Base-by-base conservation (phyloP, 2,329 filamentous ascomycete genomes). In the Bipolaris victoriae region DNA sequence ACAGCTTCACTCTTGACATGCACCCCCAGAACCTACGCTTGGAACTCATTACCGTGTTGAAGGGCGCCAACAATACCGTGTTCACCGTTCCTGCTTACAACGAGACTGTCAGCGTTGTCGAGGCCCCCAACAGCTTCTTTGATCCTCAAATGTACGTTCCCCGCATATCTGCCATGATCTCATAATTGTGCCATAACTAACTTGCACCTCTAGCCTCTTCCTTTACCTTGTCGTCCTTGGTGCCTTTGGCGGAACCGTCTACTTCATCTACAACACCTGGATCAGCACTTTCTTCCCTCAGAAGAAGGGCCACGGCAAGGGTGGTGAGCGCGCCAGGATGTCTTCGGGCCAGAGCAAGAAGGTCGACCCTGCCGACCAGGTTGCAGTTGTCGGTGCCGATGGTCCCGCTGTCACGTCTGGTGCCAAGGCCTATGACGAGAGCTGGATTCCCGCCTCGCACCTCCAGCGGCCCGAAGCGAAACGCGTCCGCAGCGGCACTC, bases 201-300 rank as follows among this genome's bases (percentile, higher is more conserved):
- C 65, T 69, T 61, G 71, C 52, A 13, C 39, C 43, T 46, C 24
- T 62, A 98, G 95, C 76, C 92, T 98, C 81, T 99, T 99, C 88
- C 88, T 99, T 62, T 98, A 98, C 83, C 84, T 97, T 76, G 88
- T 98, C 83, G 90, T 99, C 69, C 83, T 89, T 52, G 88, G 84
- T 61, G 86, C 84, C 62, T 96, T 96, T 76, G 87, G 80, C 64
- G 92, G 90, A 61, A 92, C 89, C 52, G 86, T 90, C 76, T 97
- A 94, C 87, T 97, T 97, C 79, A 92, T 97, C 81, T 99, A 99
- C 86, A 95, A 90, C 83, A 96, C 94, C 72, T 98, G 94, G 92
- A 90, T 99, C 79, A 91, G 92, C 71, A 89, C 92, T 13, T 90
- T 99, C 75, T 97, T 98, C 84, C 94, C 95, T 47, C 92, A 97